Evolutionary conservation across 768 basidiomycete species (phyloP).

Genomic region (Leccinellum albellum): DNA sequence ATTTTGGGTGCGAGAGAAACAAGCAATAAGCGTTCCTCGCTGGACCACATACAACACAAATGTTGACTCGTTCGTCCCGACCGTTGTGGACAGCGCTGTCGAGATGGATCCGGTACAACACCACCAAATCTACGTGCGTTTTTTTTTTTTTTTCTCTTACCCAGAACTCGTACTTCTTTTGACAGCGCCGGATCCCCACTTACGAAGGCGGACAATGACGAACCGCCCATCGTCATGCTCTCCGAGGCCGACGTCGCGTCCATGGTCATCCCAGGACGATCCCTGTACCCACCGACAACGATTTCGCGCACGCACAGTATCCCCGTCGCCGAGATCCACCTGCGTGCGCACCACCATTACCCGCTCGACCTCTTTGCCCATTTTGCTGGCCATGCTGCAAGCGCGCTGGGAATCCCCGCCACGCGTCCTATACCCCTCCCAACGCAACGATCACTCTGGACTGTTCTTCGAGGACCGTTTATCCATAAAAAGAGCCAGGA

Average conservation of each 20-base stretch:
- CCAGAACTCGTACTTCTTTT: neutral
- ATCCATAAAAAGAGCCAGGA: conserved; percentile 93
- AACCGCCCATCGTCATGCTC: conserved; percentile 12
- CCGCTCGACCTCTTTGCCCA: conserved; percentile 77
- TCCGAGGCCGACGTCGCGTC: conserved; percentile 45
- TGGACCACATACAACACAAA: too few species aligned
- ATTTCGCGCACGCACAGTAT: conserved; percentile 63
- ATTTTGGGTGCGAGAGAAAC: too few species aligned
- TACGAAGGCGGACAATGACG: neutral
- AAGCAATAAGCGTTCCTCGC: too few species aligned
- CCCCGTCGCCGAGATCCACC: conserved; percentile 79
- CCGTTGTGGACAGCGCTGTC: neutral
- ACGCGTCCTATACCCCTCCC: conserved; percentile 66
- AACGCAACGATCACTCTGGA: conserved; percentile 75
- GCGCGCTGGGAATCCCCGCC: conserved; percentile 78
- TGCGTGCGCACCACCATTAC: conserved; percentile 68
- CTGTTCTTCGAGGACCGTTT: conserved; percentile 83
- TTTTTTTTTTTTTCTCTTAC: neutral
- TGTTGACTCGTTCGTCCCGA: neutral
- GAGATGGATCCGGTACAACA: conserved; percentile 10
- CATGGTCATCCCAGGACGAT: conserved; percentile 59
- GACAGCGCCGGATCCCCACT: conserved; percentile 7
- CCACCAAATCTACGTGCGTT: neutral
- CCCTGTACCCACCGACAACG: conserved; percentile 48
- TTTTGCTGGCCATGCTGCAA: conserved; percentile 80